Evolutionary conservation across 257 asterid genomes (phyloP), one percentile per base, ranked within the genome.

Genomic region (Penstemon barbatus): DNA sequence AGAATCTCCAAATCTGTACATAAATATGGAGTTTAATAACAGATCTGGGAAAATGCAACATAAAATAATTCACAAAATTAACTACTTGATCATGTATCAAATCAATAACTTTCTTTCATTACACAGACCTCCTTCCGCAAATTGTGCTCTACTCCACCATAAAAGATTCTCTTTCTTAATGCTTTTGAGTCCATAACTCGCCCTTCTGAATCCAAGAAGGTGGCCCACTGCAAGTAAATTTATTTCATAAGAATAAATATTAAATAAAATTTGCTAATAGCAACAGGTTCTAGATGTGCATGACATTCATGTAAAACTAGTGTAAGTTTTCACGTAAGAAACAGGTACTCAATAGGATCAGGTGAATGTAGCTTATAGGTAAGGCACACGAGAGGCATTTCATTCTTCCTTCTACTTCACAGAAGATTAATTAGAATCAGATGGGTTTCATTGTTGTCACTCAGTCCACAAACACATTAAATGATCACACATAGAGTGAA

Each of bases 141-240:
- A 85, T 78, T 68, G 58, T 82, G 91, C 69, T 94, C 98, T 65
- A 89, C 81, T 42, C 97, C 97, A 36, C 98, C 99, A 65, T 91
- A 94, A 79, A 91, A 94, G 78, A 91, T 86, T 83, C 98, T 77
- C 76, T 83, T 87, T 76, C 80, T 82, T 66, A 91, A 79, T 9
- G 96, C 84, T 55, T 86, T 71, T 33, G 96, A 62, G 73, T 94
- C 95, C 81, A 45, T 59, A 11, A 91, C 85, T 61, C 91, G 83
- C 45, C 99, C 99, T 83, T 94, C 98, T 63, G 85, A 85, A 82
- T 94, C 99, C 88, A 91, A 81, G 80, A 84, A 91, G 61, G 87
- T 77, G 48, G 74, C 63, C 98, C 98, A 94, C 99, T 94, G 80
- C 81, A 85, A 55, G 80, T 61, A 66, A 63, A 56, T 59, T 42